Evolutionary conservation across 2,329 filamentous ascomycete species (phyloP), one percentile per base, ranked within the genome.

Genomic region (Dendrostoma leiphaemia): DNA sequence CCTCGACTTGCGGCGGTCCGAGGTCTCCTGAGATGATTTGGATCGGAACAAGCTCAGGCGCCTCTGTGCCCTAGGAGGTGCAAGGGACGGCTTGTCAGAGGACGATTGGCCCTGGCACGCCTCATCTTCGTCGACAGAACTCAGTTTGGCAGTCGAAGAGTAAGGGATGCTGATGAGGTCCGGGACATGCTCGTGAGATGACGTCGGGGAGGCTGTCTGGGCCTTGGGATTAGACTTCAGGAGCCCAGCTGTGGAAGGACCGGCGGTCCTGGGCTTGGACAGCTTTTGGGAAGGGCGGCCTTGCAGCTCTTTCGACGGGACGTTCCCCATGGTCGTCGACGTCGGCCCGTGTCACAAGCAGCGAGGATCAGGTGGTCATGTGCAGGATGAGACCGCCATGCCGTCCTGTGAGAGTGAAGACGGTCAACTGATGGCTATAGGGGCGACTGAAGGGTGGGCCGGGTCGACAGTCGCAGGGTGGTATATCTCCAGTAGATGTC

Each of bases 41-140:
- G 71, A 69, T 10, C 71, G 71, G 46, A 74, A 72, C 9, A 74
- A 55, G 47, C 65, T 68, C 17, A 52, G 48, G 17, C 56, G 56
- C 21, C 56, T 91, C 87, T 65, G 53, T 19, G 53, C 43, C 44
- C 40, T 58, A 19, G 55, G 38, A 7, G 55, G 37, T 23, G 37
- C 26, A 15, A 58, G 55, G 23, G 44, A 45, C 12, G 44, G 31
- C 49, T 50, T 58, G 29, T 56, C 53, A 5, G 40, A 34, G 24
- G 44, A 34, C 26, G 38, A 5, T 1, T 81, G 40, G 41, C 47
- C 40, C 21, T 41, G 47, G 6, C 23, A n/a, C 31, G n/a, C 26
- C 13, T 17, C 21, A 13, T 43, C 24, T 31, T 48, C 40, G 38
- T 48, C 52, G 28, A 35, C 47, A 40, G 40, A 38, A 9, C 45